Conservation (phyloP, 371 early-diverging fungal genomes). For the Apophysomyces elegans region DNA sequence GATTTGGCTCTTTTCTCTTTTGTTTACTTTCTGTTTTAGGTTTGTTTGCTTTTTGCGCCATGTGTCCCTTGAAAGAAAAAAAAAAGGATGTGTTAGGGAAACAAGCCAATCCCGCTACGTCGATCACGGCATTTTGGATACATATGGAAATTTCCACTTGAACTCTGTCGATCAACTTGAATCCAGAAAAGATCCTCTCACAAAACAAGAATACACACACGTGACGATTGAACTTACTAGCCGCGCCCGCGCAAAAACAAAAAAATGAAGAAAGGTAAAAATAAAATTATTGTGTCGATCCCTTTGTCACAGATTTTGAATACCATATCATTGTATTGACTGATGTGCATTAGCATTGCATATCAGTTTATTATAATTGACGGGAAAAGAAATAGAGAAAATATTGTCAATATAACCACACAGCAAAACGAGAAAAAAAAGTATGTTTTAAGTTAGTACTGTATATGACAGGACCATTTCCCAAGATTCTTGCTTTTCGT, state of each 20-base stretch:
- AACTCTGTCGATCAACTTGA: conserved; percentile 5
- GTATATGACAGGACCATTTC: not conserved
- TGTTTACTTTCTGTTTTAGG: not conserved
- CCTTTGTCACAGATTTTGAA: not conserved
- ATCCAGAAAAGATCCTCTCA: not conserved
- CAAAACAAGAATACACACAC: not conserved
- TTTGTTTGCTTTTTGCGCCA: not conserved
- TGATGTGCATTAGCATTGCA: not conserved
- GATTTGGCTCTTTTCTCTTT: not conserved
- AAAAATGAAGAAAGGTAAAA: not conserved
- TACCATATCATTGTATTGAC: not conserved
- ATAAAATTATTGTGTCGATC: not conserved
- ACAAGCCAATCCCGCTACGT: not conserved
- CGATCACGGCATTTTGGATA: conserved; percentile 5
- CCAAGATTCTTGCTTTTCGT: conserved; percentile 1
- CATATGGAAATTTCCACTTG: conserved; percentile 5
- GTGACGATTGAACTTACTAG: not conserved
- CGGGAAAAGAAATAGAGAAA: not conserved
- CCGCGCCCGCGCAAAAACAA: conserved; percentile 9
- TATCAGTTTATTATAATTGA: conserved; percentile 7
- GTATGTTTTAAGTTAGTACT: not conserved
- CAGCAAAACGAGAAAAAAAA: not conserved
- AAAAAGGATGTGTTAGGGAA: not conserved
- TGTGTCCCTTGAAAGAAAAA: not conserved
- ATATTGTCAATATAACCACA: conserved; percentile 6